Evolutionary conservation across 306 rosid genomes (phyloP).

Genomic region (Sesbania bispinosa): DNA sequence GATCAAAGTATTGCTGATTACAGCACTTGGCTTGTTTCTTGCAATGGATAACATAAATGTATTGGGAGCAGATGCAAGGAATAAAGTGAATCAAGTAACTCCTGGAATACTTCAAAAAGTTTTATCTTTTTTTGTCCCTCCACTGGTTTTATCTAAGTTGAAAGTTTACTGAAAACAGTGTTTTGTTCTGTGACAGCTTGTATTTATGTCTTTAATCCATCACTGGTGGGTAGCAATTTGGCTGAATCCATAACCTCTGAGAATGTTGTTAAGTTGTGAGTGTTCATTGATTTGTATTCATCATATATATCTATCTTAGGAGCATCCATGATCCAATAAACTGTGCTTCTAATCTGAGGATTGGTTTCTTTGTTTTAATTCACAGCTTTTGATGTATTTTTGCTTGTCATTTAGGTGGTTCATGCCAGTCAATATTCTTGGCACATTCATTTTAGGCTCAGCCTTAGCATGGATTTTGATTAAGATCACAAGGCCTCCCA

Average conservation of each 20-base stretch:
- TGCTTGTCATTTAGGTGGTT: conserved; percentile 43
- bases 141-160: neutral
- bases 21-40: conserved; percentile 45
- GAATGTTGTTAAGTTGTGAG: conserved; percentile 39
- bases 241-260: conserved; percentile 43
- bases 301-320: too few species aligned
- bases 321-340: neutral
- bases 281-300: neutral
- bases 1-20: conserved; percentile 41
- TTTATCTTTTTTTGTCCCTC: neutral
- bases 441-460: conserved; percentile 46
- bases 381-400: neutral
- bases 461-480: conserved; percentile 52
- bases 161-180: conserved; percentile 1
- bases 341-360: neutral
- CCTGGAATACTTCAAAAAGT: neutral
- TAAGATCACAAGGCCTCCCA: conserved; percentile 48
- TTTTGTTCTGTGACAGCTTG: conserved; percentile 40
- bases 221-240: conserved; percentile 47
- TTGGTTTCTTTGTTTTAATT: neutral
- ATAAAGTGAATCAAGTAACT: conserved; percentile 42
- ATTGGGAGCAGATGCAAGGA: conserved; percentile 46
- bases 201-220: conserved; percentile 55
- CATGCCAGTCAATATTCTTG: conserved; percentile 49
- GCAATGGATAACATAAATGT: conserved; percentile 38